Evolutionary conservation across 2,329 filamentous ascomycete species (phyloP), one percentile per base, ranked within the genome.

Genomic region (Ceratocystis cacaofunesta): DNA sequence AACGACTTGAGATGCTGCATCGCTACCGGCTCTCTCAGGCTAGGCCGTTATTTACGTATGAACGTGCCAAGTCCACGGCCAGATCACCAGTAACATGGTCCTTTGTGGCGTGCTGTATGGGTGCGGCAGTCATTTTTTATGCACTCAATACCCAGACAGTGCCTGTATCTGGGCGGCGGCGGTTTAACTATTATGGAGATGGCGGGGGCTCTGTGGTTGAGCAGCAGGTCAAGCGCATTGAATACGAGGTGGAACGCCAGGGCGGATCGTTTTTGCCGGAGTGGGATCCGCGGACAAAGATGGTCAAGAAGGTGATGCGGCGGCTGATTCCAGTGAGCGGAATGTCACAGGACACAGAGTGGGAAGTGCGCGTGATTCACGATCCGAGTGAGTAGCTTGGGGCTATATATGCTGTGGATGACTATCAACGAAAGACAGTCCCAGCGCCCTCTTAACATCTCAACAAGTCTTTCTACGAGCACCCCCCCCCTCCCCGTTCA

Each of bases 311-410:
- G 67, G 86, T 92, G 12, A 80, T 92, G 79, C 72, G 77, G 63
- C 76, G 85, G 65, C 73, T 92, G 70, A 82, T 91, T 30, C 86
- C 86, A 5, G 84, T 85, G 62, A 85, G 82, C 69, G 85, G 85
- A 4, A 75, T 88, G 76, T 70, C 73, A 64, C 25, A 58, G 15
- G 74, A 80, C 68, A 75, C 80, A 66, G 72, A 82, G 12, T 92
- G 89, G 88, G 85, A 90, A 74, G 80, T 92, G 3, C 78, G 81
- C 70, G 88, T 92, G 5, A 90, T 92, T 70, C 80, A 89, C n/a
- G 85, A 85, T 67, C 78, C 78, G 22, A 69, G 77, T 79, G 72
- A 57, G 78, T 73, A 46, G 17, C 12, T 4, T 36, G 28, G 28
- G 55, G 25, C n/a, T n/a, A 3, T 50, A 22, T 50, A 22, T 50